These are phyloP conservation scores for Hortaea werneckii DNA, from an alignment of 2,329 filamentous ascomycete species.

Conservation along the genomic window DNA sequence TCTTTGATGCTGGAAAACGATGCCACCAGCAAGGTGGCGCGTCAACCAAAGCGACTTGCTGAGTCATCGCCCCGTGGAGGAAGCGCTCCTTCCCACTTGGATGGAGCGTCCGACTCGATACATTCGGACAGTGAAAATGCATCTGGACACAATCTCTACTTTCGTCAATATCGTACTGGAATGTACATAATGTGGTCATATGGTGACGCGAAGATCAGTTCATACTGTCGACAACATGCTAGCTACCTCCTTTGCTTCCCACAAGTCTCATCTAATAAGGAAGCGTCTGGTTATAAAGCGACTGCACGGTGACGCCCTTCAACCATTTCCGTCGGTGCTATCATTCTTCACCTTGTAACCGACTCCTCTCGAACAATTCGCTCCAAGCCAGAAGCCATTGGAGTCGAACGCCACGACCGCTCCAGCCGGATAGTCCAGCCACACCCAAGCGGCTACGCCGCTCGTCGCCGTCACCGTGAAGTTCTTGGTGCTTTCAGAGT, in stretches of 20 bases:
- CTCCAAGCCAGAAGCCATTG: constrained; percentile 43
- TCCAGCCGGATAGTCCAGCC: constrained; percentile 43
- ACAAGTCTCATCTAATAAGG: background rate
- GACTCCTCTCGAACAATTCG: constrained; percentile 36
- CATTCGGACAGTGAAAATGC: too few species aligned
- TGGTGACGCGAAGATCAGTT: too few species aligned
- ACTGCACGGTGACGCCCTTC: constrained; percentile 39
- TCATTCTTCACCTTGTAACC: constrained; percentile 38
- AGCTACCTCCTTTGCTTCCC: too few species aligned
- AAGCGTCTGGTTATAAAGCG: constrained; percentile 41
- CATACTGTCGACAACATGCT: too few species aligned
- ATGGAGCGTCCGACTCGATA: too few species aligned
- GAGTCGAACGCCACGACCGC: constrained; percentile 42
- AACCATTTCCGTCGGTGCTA: constrained; percentile 35
- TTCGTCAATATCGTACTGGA: too few species aligned
- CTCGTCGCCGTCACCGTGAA: constrained; percentile 40
- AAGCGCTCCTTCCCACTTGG: too few species aligned
- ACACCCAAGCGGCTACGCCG: constrained; percentile 45
- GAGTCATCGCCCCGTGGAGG: too few species aligned
- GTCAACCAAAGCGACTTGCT: too few species aligned
- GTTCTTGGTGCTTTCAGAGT: constrained; percentile 20
- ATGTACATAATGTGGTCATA: too few species aligned
- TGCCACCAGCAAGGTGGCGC: too few species aligned
- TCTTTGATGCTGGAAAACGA: background rate
- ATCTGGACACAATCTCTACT: too few species aligned